Percentiles rank a stretch among this genome's conserved stretches.
Evolutionary conservation across 345 rosid genomes (phyloP).

Genomic region (Syzygium aqueum): DNA sequence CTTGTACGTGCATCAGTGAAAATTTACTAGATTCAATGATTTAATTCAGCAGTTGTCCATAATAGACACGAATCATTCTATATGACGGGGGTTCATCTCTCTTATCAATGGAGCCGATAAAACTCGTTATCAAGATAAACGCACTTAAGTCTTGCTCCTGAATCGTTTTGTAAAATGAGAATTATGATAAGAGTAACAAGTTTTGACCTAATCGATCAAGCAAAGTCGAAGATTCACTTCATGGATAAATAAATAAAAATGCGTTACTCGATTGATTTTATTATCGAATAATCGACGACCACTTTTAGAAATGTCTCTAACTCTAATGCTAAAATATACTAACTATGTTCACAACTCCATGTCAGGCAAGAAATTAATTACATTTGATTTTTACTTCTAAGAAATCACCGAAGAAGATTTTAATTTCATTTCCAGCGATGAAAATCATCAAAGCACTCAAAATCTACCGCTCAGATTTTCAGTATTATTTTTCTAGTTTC

Average conservation of each 20-base stretch:
- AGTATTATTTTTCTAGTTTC: neutral
- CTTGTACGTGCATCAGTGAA: neutral
- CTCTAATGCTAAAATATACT: neutral
- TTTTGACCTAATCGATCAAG: neutral
- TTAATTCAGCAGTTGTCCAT: neutral
- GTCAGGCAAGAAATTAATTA: neutral
- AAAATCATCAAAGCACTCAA: neutral
- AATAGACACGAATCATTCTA: fast-evolving
- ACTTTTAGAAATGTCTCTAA: neutral
- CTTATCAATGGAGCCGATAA: too few relatives aligned
- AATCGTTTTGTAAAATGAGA: neutral
- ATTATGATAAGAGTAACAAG: neutral
- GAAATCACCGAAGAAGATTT: neutral
- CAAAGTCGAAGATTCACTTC: neutral
- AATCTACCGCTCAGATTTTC: too few relatives aligned
- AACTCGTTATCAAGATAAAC: neutral
- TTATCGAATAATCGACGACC: too few relatives aligned
- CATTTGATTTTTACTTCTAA: neutral
- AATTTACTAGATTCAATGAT: neutral
- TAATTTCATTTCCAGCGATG: too few relatives aligned
- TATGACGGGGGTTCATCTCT: fast-evolving
- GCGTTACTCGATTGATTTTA: too few relatives aligned
- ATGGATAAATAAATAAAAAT: too few relatives aligned
- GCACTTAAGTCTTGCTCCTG: neutral
- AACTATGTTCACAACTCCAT: neutral